Evolutionary conservation across 345 rosid genomes (phyloP).

Genomic region (Boechera retrofracta): DNA sequence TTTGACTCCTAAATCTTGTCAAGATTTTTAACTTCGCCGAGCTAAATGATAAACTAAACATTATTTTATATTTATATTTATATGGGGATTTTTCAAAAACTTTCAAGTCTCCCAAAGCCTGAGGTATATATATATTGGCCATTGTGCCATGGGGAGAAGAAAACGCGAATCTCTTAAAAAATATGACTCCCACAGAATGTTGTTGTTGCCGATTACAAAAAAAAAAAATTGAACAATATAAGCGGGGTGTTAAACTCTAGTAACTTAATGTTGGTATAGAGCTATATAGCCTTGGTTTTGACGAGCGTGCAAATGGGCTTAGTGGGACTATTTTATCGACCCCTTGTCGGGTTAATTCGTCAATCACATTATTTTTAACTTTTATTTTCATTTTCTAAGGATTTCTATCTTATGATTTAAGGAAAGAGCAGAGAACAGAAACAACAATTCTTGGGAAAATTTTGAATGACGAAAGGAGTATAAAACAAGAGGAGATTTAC

Average conservation of each 20-base stretch:
- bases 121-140: too few species aligned
- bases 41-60: not conserved
- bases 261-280: not conserved
- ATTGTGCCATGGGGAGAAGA: too few species aligned
- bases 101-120: too few species aligned
- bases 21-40: not conserved
- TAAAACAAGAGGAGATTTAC: slow-evolving; percentile 4
- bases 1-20: slow-evolving; percentile 16
- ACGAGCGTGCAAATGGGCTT: too few species aligned
- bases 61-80: not conserved
- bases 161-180: too few species aligned
- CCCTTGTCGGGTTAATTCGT: not conserved
- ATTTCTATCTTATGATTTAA: not conserved
- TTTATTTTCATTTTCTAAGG: not conserved
- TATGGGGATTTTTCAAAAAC: not conserved
- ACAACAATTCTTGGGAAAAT: not conserved
- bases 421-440: not conserved
- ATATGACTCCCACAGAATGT: too few species aligned
- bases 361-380: not conserved
- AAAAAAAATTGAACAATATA: too few species aligned
- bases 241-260: too few species aligned
- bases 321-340: not conserved
- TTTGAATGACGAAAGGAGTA: not conserved
- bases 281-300: not conserved
- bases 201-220: too few species aligned